Evolutionary conservation across 2,329 filamentous ascomycete species (phyloP).

Genomic region (Madurella mycetomatis): DNA sequence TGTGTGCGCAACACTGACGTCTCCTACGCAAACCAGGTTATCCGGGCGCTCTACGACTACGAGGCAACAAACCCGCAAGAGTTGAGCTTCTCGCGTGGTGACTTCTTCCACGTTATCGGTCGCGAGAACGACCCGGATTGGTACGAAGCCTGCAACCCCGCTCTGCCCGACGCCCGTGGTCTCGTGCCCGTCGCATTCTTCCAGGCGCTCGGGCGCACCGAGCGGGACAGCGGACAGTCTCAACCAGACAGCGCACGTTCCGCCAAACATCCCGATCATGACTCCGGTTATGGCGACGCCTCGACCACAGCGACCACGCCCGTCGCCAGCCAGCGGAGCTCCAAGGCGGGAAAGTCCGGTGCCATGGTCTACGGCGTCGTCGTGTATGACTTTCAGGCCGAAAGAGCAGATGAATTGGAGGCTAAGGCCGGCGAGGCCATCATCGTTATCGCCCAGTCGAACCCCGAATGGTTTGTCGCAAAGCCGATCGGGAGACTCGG

Average conservation of each 20-base stretch:
- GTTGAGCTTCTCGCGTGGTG: constrained; percentile 86
- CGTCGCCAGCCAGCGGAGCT: constrained; percentile 42
- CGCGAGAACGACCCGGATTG: constrained; percentile 92
- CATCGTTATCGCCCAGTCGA: constrained; percentile 97
- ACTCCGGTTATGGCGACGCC: constrained; percentile 79
- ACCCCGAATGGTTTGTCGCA: constrained; percentile 98
- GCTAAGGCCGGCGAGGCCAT: constrained; percentile 94
- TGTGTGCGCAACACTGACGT: constrained; percentile 22
- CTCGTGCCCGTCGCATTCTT: constrained; percentile 94
- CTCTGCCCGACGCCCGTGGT: constrained; percentile 78
- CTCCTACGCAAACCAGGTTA: constrained; percentile 59
- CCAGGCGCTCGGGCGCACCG: constrained; percentile 85
- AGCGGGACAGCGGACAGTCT: constrained; percentile 78
- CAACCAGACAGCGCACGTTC: constrained; percentile 48
- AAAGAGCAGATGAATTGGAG: constrained; percentile 91
- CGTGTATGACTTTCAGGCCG: constrained; percentile 93
- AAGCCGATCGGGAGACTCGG: constrained; percentile 98
- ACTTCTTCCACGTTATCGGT: constrained; percentile 97
- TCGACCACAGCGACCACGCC: constrained; percentile 33
- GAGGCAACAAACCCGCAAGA: constrained; percentile 71
- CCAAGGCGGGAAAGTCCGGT: constrained; percentile 53
- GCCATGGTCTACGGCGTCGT: constrained; percentile 96
- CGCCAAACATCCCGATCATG: constrained; percentile 68
- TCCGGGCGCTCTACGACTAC: constrained; percentile 94
- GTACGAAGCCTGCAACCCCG: constrained; percentile 98